Base-by-base conservation (phyloP, 2,329 filamentous ascomycete genomes). In the Epichloe gansuensis region DNA sequence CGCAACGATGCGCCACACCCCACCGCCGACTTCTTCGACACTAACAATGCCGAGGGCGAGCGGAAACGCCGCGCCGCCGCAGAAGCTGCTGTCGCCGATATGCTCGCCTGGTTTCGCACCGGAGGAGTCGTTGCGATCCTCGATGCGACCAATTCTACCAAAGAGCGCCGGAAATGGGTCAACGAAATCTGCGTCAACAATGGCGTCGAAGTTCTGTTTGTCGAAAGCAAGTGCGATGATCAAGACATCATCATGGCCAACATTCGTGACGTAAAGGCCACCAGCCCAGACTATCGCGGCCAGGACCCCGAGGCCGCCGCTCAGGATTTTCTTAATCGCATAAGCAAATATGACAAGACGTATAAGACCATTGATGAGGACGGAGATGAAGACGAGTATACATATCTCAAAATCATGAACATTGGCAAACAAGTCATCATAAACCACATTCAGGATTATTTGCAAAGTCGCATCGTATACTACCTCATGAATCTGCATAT, bases 401-500 rank as follows among this genome's bases (percentile, higher is more conserved):
- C 93, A 39, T 98, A 96, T 65, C 85, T 97, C 65, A 97, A 98
- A 71, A 85, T 98, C 64, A 94, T 97, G 76, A 85, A 98, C 63
- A 89, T 97, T 12, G 90, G 93, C 54, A 88, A 88, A 59, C 89
- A 95, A 64, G 90, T 97, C 64, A 93, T 97, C 63, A 97, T 98
- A 78, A 98, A 97, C 71, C 84, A 87, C 64, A 95, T 98, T 63
- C 85, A 89, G 65, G 93, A 98, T 69, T 98, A 98, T 64, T 76
- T 98, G 31, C 93, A 96, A 67, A 95, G 89, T 67, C 84, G 93
- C 53, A 84, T 98, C 44, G 91, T 98, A 45, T 98, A 98, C 70
- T 98, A 96, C 66, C 81, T 97, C 53, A 96, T 97, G 84, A 98
- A 97, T 66, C 76, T 98, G 40, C 93, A 98, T 71, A 98, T 98